Base-by-base conservation (phyloP, 2,329 filamentous ascomycete species). In the Talaromyces sp. region DNA sequence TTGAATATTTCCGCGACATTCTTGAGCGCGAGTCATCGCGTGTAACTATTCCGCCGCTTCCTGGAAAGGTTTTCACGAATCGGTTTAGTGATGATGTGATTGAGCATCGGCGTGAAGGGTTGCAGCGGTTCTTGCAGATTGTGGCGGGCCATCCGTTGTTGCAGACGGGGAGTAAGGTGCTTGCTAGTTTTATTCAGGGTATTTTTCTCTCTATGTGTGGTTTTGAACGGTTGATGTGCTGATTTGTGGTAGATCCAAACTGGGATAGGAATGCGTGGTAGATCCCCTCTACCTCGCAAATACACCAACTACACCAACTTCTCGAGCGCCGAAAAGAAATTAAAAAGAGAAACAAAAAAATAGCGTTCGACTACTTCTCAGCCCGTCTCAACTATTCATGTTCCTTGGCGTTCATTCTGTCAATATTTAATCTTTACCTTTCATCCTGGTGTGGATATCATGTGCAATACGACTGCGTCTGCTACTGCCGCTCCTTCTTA, bases 41-140 rank as follows among this genome's bases (percentile, higher is more conserved):
- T 65, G 94, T 99, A 61, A 96, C 92, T 24, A 99, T 99, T 71
- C 94, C 94, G 0, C 93, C 94, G 5, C 80, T 99, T 65, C 94
- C 94, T 0, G 94, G 94, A 56, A 99, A 97, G 79, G 94, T 99
- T 59, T 97, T 97, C 69, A 96, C 93, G 56, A 97, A 97, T 77
- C 87, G 94, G 53, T 99, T 99, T 80, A 95, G 90, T 70, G 94
- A 99, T 79, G 92, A 96, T 74, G 93, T 99, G 70, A 99, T 99
- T 74, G 94, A 97, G 81, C 91, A 95, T 71, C 83, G 94, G 58
- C 83, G 93, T 65, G 90, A 93, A 68, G 94, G 94, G 1, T 80
- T 99, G 66, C 92, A 99, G 80, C 87, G 95, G 73, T 99, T 99
- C 74, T 78, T 99, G 73, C 92, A 94, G 84, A 97, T 97, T 72